Conservation (phyloP, 75 land plant genomes). For the Cunninghamia lanceolata region DNA sequence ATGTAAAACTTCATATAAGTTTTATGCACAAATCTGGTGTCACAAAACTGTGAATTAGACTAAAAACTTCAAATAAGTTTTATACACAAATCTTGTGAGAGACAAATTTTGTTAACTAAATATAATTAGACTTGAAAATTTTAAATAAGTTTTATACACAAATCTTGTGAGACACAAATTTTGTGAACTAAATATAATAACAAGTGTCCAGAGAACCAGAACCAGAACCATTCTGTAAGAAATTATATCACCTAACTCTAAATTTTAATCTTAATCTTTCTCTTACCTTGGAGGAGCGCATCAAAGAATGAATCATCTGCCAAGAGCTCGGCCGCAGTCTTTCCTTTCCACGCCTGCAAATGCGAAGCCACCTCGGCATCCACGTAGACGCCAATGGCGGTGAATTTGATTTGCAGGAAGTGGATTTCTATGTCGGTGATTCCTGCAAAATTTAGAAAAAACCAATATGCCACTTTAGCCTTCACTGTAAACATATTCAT, state of each 20-base stretch:
- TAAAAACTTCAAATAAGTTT: no score
- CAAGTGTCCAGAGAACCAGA: no score
- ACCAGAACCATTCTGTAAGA: not conserved
- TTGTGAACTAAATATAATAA: no score
- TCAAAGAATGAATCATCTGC: constrained; percentile 68
- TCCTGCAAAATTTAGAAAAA: constrained; percentile 65
- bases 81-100: no score
- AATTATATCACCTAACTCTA: not conserved
- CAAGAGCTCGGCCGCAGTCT: constrained; percentile 45
- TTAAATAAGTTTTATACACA: no score
- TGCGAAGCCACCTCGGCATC: constrained; percentile 45
- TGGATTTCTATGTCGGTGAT: constrained; percentile 92
- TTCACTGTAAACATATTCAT: not conserved
- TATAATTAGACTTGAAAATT: no score
- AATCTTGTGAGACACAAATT: no score
- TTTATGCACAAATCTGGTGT: no score
- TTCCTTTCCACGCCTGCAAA: constrained; percentile 74
- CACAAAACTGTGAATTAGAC: no score
- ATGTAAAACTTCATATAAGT: no score
- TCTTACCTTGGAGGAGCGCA: constrained; percentile 51
- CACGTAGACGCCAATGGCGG: constrained; percentile 84
- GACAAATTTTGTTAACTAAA: no score
- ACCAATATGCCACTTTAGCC: not conserved
- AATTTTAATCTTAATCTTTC: not conserved
- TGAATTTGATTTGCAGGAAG: constrained; percentile 85